Evolutionary conservation across 495 filamentous ascomycete species (phyloP), one percentile per base, ranked within the genome.

Genomic region (Bryoglossum gracile): DNA sequence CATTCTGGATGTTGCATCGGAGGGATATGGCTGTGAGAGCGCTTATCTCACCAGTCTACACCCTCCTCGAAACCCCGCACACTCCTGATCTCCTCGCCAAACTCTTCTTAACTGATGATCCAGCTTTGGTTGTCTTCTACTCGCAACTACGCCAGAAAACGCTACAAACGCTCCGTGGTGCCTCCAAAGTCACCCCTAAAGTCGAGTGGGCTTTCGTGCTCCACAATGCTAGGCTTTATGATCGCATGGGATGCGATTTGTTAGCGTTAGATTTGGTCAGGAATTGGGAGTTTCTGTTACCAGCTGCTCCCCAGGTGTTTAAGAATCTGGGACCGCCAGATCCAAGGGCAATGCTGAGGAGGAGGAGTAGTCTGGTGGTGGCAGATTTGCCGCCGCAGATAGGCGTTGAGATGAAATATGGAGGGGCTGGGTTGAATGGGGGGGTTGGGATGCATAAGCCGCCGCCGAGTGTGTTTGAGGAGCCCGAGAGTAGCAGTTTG

Each of bases 201-300:
- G 82, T 78, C 1, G 92, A 97, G 66, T 95, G 86, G 83, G 81
- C 82, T 22, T 96, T 97, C 56, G 80, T 98, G 3, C 63, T 95
- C 21, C 87, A 94, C 56, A 95, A 85, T 41, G 91, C 91, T 8
- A 72, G 86, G 24, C 70, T 95, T 3, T 95, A 97, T 57, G 83
- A 87, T 61, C 80, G 94, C 0, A 97, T 97, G 94, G 92, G 92
- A 10, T 94, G 92, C 57, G 91, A 95, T 61, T 58, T 95, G n/a
- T 77, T 96, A 1, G 92, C 94, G 9, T 68, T 98, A 9, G 88
- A 94, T 55, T 63, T 91, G 53, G 86, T 89, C 5, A 77, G 83
- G 4, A 89, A 86, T 58, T 96, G 90, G 90, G 84, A 89, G 57
- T 94, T 95, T 67, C 69, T 94, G 37, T 67, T 67, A 5, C 73